These are phyloP conservation scores for Zymoseptoria crescenta DNA, from an alignment of 2,329 filamentous ascomycete species.

Conservation along the genomic window DNA sequence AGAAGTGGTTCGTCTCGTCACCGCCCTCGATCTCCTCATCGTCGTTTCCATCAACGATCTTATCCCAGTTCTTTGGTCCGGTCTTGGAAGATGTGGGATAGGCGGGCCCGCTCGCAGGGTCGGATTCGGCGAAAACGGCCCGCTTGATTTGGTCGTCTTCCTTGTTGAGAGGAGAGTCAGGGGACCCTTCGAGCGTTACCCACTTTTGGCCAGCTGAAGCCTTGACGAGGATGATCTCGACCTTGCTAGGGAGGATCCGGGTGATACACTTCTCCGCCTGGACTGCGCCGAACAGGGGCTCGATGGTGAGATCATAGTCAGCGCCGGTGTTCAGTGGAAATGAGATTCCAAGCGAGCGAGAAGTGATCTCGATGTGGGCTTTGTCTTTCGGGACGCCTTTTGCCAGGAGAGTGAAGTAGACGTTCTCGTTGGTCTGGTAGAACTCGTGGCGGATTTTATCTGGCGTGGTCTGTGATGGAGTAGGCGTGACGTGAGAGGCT, in stretches of 20 bases:
- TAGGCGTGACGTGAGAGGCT: constrained; percentile 3
- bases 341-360: constrained; percentile 45
- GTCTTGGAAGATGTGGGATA: constrained; percentile 83
- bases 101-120: constrained; percentile 39
- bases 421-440: constrained; percentile 56
- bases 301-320: constrained; percentile 54
- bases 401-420: constrained; percentile 58
- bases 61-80: constrained; percentile 91
- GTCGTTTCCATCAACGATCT: constrained; percentile 39
- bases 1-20: constrained; percentile 70
- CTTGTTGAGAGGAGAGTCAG: background rate
- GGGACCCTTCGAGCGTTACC: constrained; percentile 48
- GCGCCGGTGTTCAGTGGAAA: constrained; percentile 48
- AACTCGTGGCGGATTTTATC: constrained; percentile 61
- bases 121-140: constrained; percentile 13
- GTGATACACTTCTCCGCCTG: constrained; percentile 53
- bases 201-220: constrained; percentile 58
- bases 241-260: constrained; percentile 65
- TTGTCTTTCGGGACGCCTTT: constrained; percentile 56
- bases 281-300: constrained; percentile 61
- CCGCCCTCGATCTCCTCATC: constrained; percentile 49
- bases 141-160: constrained; percentile 10
- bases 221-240: constrained; percentile 70
- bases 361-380: constrained; percentile 44
- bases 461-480: constrained; percentile 36